Base-by-base conservation (phyloP, 1,139 yeast genomes). In the Diutina pseudorugosa region DNA sequence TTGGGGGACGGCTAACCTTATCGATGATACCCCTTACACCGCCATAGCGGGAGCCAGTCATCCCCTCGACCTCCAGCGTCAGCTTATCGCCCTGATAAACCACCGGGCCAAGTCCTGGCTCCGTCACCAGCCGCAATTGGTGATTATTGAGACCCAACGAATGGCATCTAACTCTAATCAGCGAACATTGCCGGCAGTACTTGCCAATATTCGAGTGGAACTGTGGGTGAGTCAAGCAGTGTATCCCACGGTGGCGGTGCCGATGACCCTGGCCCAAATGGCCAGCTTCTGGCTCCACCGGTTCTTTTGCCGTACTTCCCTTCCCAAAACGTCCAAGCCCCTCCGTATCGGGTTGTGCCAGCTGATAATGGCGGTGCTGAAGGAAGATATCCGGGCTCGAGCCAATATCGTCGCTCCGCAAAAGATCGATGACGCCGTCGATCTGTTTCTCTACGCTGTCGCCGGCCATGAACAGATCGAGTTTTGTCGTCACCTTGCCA, bases 201-300 rank as follows among this genome's bases (percentile, higher is more conserved):
- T 45, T 7, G 18, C 21, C 14, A 45, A 45, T 27, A 27, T 27
- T 5, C 20, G 40, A 6, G 14, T 45, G 14, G 49, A 45, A 18
- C 16, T 33, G 8, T 27, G 20, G 23, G 42, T 40, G 42, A 18
- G 18, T 8, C 42, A 18, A 6, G 42, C 18, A 2, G 18, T n/a
- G 8, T 45, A 16, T 8, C 49, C 49, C 3, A 8, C n/a, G 14
- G 12, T 25, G 14, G 49, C 25, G 5, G 21, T 25, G 8, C 49
- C 49, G 14, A 27, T 45, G 41, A 45, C 49, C n/a, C 49, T 45
- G 49, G 40, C 23, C 8, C 49, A 45, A 27, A 45, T 45, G 49
- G 40, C 49, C n/a, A n/a, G 19, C n/a, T 45, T 27, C 16, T 45
- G 49, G 49, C 49, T 45, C 49, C 36, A 45, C 11, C 49, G 49